Percentiles rank a stretch among this genome's conserved stretches.
phyloP scores from a whole-genome alignment of 1,139 yeast species.

The Lodderomyces orthopsilosis region DNA sequence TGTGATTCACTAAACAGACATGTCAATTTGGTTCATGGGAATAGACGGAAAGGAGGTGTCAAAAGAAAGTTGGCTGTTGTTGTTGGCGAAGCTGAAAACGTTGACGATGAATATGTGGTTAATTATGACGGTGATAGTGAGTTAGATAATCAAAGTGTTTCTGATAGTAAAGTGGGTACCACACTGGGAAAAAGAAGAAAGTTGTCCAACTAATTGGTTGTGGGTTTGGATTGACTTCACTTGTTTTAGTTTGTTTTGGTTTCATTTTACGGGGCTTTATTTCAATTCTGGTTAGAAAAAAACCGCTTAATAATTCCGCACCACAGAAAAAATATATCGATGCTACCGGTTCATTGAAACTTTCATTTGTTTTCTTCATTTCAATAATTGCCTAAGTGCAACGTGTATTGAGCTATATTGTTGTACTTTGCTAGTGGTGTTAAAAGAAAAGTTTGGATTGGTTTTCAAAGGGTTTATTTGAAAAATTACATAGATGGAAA shows the following conservation, averaged over 20 bases:
- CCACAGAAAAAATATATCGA: no score
- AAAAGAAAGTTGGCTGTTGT: background rate
- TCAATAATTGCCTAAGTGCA: no score
- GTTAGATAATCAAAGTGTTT: background rate
- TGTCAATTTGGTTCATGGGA: conserved; percentile 45
- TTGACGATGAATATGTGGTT: background rate
- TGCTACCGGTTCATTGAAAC: no score
- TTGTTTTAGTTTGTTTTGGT: background rate
- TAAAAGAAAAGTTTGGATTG: background rate
- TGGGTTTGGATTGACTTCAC: background rate
- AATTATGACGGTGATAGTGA: background rate
- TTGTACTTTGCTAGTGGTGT: no score
- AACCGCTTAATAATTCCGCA: background rate
- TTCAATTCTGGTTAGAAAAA: background rate
- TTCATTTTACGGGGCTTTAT: background rate
- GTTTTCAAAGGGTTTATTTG: background rate
- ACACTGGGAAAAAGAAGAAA: background rate
- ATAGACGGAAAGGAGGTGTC: background rate
- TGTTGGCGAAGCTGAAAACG: background rate
- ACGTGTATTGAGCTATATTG: no score
- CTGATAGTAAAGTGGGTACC: background rate
- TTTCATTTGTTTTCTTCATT: no score
- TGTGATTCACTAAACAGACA: conserved; percentile 58
- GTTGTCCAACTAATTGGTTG: background rate
- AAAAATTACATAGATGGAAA: background rate